Conservation (phyloP, 2,329 filamentous ascomycete species). For the Ophiostoma quercus region DNA sequence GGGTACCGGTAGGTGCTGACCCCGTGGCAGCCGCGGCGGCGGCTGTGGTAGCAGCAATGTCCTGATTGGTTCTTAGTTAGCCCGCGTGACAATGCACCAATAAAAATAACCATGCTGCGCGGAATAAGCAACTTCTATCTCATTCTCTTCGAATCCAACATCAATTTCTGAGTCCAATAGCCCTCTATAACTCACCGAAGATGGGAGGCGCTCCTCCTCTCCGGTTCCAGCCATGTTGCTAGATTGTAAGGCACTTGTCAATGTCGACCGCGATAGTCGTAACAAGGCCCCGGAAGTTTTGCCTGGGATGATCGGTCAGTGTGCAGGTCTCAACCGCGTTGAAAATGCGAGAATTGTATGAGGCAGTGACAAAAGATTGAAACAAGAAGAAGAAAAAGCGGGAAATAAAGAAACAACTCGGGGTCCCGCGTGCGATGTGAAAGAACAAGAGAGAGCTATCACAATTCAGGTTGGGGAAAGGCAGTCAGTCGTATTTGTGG, state of each 20-base stretch:
- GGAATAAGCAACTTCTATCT: not conserved
- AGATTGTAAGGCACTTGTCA: not conserved
- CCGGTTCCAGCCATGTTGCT: constrained; percentile 19
- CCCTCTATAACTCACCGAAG: constrained; percentile 15
- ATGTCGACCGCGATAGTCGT: not conserved
- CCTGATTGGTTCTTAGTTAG: constrained; percentile 8
- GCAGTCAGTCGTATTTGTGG: not conserved
- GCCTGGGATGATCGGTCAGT: constrained; percentile 3
- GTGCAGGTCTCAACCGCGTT: not conserved
- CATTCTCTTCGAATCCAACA: too few species aligned
- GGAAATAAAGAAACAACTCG: not conserved
- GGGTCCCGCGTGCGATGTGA: not conserved
- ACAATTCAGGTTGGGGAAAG: not conserved
- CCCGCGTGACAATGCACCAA: not conserved
- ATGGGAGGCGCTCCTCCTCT: constrained; percentile 22
- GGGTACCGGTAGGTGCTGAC: not conserved
- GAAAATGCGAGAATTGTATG: not conserved
- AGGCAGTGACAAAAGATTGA: not conserved
- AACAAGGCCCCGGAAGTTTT: not conserved
- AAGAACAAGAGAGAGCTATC: not conserved
- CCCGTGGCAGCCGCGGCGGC: constrained; percentile 19
- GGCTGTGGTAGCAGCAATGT: constrained; percentile 14
- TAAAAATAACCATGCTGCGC: not conserved
- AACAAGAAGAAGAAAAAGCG: not conserved
- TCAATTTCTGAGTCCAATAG: not conserved